Percentiles rank a stretch among this genome's conserved stretches.
Conservation (phyloP, 768 basidiomycete species). For the Tephrocybe sp. region DNA sequence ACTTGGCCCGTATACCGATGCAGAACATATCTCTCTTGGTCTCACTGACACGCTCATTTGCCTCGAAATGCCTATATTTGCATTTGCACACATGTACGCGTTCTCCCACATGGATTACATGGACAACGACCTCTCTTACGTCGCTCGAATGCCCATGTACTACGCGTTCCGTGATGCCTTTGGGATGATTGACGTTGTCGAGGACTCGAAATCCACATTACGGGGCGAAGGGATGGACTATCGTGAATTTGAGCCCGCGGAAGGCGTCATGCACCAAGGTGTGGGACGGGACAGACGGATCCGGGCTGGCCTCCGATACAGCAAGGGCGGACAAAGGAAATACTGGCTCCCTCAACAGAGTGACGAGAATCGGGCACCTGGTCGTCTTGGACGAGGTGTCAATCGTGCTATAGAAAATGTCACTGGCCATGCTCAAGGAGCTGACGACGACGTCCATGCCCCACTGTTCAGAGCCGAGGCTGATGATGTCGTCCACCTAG, state of each 20-base stretch:
- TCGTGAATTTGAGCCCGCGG: slow-evolving; percentile 93
- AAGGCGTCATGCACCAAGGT: slow-evolving; percentile 91
- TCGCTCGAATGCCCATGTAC: slow-evolving; percentile 86
- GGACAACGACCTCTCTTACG: slow-evolving; percentile 51
- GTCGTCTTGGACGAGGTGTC: slow-evolving; percentile 37
- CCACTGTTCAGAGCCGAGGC: slow-evolving; percentile 69
- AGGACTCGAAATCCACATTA: slow-evolving; percentile 80
- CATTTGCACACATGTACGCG: slow-evolving; percentile 91
- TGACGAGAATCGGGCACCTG: slow-evolving; percentile 33
- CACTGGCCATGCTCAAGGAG: slow-evolving; percentile 39
- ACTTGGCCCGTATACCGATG: slow-evolving; percentile 85
- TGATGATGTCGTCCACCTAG: slow-evolving; percentile 61
- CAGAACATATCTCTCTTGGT: slow-evolving; percentile 86
- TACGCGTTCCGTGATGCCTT: slow-evolving; percentile 89
- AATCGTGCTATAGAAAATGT: slow-evolving; percentile 39
- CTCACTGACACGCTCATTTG: slow-evolving; percentile 91
- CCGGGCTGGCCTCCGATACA: slow-evolving; percentile 88
- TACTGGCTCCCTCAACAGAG: slow-evolving; percentile 89
- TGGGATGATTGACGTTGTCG: slow-evolving; percentile 80
- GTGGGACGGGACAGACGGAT: slow-evolving; percentile 83
- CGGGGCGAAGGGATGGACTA: slow-evolving; percentile 92
- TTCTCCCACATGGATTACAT: slow-evolving; percentile 91
- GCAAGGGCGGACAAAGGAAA: slow-evolving; percentile 85
- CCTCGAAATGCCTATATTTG: slow-evolving; percentile 97
- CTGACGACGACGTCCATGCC: slow-evolving; percentile 64